A percentile compares a stretch with the other conserved stretches of the same genome.
These are phyloP conservation scores for Aureoboletus auriporus DNA, from an alignment of 768 basidiomycete genomes.

Conservation along the genomic window DNA sequence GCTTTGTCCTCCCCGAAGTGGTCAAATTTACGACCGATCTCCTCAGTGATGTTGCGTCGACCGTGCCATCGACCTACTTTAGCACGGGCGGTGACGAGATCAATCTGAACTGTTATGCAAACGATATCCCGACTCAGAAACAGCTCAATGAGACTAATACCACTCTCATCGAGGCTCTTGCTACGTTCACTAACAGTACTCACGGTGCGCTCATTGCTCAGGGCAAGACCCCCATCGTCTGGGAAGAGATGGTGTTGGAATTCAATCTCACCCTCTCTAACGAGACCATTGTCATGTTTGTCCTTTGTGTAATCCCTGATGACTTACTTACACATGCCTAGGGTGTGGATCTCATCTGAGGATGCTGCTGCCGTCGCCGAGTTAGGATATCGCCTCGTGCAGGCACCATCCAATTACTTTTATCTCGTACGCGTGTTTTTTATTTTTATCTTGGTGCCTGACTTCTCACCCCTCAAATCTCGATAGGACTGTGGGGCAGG, in stretches of 20 bases:
- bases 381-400: constrained; percentile 42
- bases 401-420: constrained; percentile 49
- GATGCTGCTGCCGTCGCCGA: constrained; percentile 37
- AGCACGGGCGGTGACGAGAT: constrained; percentile 83
- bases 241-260: constrained; percentile 61
- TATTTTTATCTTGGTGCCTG: not conserved
- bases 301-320: not conserved
- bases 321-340: constrained; percentile 4
- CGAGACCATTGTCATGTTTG: constrained; percentile 40
- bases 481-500: constrained; percentile 45
- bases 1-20: constrained; percentile 59
- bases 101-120: constrained; percentile 59
- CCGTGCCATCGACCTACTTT: constrained; percentile 59
- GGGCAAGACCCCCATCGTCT: constrained; percentile 78
- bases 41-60: constrained; percentile 47
- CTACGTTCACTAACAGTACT: constrained; percentile 54
- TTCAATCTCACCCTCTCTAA: constrained; percentile 38
- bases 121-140: constrained; percentile 57
- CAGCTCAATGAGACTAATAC: constrained; percentile 46
- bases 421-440: constrained; percentile 36
- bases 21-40: constrained; percentile 56
- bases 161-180: constrained; percentile 63
- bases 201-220: constrained; percentile 50
- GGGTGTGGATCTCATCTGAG: constrained; percentile 45
- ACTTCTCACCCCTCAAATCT: not conserved